Evolutionary conservation across 306 rosid genomes (phyloP), one percentile per base, ranked within the genome.

Genomic region (Casuarina cunninghamiana): DNA sequence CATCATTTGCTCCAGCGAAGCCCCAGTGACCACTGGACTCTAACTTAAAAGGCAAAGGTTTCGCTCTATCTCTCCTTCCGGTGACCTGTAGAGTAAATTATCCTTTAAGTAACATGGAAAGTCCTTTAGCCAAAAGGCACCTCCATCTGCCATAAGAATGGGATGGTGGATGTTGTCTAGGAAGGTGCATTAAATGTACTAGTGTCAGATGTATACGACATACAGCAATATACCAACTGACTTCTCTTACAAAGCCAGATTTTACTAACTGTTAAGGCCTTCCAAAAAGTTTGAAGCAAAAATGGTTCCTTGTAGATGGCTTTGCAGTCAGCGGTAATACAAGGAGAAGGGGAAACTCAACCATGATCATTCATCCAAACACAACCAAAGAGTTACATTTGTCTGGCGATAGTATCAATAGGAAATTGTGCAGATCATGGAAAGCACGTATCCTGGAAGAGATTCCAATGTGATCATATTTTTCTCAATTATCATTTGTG

Each of bases 11-110:
- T 55, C 98, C 98, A 42, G 90, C 84, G 77, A 95, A 95, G 35
- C 98, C 98, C 97, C 97, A 90, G 3, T 87, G 81, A 58, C 98
- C 93, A 49, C 84, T 80, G 21, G 78, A 67, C 71, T 91, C 98
- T 86, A 92, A 70, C 86, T 88, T 95, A 86, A 95, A 95, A 60
- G 97, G 90, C 82, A 92, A 81, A 60, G 98, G 91, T 82, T 95
- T 95, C 19, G 98, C 98, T 84, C 97, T 90, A 53, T 95, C 98
- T 83, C 98, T 88, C 84, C 98, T 88, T 80, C 98, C 98, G 67
- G 98, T 92, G 78, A 95, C 98, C 98, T 95, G 91, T 55, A 73
- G 63, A 81, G 74, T 68, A 73, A 76, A 57, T 82, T 21, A 62
- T 79, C 26, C 69, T 37, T 32, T 78, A 13, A 79, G 72, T 39